phyloP scores from a whole-genome alignment of 2,329 filamentous ascomycete species.

The Colletotrichum sp. region DNA sequence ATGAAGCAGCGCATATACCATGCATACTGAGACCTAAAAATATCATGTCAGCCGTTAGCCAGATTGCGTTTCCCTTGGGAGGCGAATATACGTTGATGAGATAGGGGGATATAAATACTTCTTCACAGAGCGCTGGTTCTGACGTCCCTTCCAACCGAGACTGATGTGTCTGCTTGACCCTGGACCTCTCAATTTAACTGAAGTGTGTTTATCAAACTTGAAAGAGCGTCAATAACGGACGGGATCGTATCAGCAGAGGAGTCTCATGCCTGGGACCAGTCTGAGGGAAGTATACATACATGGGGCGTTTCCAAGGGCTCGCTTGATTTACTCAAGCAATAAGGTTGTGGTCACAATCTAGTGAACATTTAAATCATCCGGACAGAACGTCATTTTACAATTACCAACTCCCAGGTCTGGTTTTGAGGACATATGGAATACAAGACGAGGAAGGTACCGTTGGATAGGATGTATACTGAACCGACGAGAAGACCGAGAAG shows the following conservation, averaged over 20 bases:
- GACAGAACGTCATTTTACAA: no score
- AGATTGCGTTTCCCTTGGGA: no score
- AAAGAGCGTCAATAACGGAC: background rate
- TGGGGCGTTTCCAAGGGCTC: background rate
- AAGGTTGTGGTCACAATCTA: no score
- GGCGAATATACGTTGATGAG: background rate
- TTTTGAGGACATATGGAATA: background rate
- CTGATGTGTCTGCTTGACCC: accelerated
- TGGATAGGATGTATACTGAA: background rate
- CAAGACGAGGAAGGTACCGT: background rate
- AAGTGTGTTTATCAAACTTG: background rate
- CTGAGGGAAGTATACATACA: accelerated
- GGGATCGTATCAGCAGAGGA: background rate
- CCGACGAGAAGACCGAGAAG: background rate
- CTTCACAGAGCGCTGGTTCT: accelerated
- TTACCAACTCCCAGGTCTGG: background rate
- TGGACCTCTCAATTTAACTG: accelerated
- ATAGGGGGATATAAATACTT: background rate
- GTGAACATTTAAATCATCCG: no score
- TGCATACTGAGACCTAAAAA: accelerated
- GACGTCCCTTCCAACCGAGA: background rate
- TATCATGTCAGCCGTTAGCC: background rate
- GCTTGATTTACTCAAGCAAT: background rate
- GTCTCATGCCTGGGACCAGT: background rate
- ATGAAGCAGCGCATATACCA: background rate